Evolutionary conservation across 805 yeast genomes (phyloP).

Genomic region (Sugiyamaella americana): DNA sequence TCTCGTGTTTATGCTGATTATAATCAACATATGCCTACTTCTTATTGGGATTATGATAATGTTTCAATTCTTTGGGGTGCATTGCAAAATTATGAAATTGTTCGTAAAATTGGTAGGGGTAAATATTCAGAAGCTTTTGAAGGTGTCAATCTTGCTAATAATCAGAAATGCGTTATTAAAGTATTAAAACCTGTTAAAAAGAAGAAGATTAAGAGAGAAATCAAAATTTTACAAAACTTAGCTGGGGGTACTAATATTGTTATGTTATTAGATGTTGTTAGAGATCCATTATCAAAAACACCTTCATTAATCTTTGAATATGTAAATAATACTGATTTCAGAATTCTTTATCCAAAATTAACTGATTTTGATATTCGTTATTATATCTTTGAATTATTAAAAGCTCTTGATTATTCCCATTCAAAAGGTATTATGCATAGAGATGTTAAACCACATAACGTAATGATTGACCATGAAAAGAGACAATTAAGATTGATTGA

Average conservation of each 20-base stretch:
- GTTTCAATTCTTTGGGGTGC: slow-evolving; percentile 50
- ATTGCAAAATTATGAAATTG: slow-evolving; percentile 62
- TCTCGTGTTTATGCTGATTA: slow-evolving; percentile 71
- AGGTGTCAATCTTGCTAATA: slow-evolving; percentile 64
- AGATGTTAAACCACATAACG: slow-evolving; percentile 93
- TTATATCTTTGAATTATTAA: slow-evolving; percentile 74
- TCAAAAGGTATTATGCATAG: slow-evolving; percentile 95
- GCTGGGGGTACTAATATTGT: slow-evolving; percentile 81
- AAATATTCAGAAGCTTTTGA: slow-evolving; percentile 93
- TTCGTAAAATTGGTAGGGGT: slow-evolving; percentile 83
- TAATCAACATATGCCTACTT: slow-evolving; percentile 57
- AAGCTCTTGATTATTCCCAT: slow-evolving; percentile 82
- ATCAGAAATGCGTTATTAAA: slow-evolving; percentile 70
- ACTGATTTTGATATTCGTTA: slow-evolving; percentile 69
- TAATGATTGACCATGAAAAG: slow-evolving; percentile 82
- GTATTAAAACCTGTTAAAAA: slow-evolving; percentile 88
- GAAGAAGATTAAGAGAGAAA: slow-evolving; percentile 86
- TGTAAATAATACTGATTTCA: slow-evolving; percentile 75
- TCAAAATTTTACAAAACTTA: slow-evolving; percentile 77
- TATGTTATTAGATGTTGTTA: slow-evolving; percentile 69
- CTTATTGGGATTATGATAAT: slow-evolving; percentile 61
- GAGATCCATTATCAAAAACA: slow-evolving; percentile 70
- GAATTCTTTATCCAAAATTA: slow-evolving; percentile 73
- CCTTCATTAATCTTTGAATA: slow-evolving; percentile 86
- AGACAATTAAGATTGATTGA: slow-evolving; percentile 72